Percentiles rank a stretch among this genome's conserved stretches.
phyloP scores from a whole-genome alignment of 805 yeast species.

The Metschnikowia matae region DNA sequence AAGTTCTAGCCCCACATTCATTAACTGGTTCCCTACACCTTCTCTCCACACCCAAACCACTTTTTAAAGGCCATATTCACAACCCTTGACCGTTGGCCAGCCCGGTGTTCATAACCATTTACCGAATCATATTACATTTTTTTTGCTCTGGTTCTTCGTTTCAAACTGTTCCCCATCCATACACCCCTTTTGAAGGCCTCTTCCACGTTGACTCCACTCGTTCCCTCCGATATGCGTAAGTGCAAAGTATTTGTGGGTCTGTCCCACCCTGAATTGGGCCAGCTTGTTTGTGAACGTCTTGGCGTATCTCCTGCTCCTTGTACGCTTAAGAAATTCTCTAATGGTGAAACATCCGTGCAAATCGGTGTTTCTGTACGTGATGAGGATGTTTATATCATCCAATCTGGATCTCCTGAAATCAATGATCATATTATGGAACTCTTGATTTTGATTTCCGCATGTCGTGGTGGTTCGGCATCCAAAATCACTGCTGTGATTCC shows the following conservation, averaged over 20 bases:
- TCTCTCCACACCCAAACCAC: not conserved
- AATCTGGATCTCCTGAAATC: conserved; percentile 79
- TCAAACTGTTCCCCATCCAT: not conserved
- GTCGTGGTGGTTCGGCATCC: conserved; percentile 97
- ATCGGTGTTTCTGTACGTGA: conserved; percentile 94
- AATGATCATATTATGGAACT: conserved; percentile 97
- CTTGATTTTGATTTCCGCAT: conserved; percentile 87
- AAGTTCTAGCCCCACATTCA: not conserved
- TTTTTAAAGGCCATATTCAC: no score
- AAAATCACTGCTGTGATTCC: conserved; percentile 97
- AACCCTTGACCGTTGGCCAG: no score
- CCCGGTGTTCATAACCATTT: no score
- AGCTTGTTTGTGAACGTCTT: conserved; percentile 79
- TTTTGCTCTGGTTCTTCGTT: no score
- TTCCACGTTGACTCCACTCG: conserved; percentile 3
- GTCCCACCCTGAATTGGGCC: conserved; percentile 93
- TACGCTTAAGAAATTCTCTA: conserved; percentile 85
- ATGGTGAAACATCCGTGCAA: conserved; percentile 96
- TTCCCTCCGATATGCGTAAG: conserved; percentile 67
- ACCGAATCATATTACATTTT: no score
- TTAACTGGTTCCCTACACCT: not conserved
- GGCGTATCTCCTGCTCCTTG: conserved; percentile 95
- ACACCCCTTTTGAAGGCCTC: not conserved
- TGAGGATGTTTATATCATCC: conserved; percentile 88
- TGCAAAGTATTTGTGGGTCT: conserved; percentile 95